Evolutionary conservation across 1,284 basidiomycete genomes (phyloP), one percentile per base, ranked within the genome.

Genomic region (Anthracocystis walkeri): DNA sequence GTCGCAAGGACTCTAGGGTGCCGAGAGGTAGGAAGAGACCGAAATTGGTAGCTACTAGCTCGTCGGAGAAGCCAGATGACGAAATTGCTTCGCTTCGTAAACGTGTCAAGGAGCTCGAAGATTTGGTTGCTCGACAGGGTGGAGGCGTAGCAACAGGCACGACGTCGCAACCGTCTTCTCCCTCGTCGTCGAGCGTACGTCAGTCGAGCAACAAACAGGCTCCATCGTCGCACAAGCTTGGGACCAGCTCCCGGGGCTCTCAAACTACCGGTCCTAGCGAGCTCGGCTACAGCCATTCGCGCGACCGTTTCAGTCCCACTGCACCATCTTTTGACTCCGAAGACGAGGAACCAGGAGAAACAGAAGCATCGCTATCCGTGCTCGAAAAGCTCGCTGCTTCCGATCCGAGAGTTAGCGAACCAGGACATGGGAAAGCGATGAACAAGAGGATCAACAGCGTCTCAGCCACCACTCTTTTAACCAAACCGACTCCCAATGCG

Each of bases 11-110:
- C 33, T 25, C 65, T 3, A 58, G 77, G 31, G 55, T 80, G 6
- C 73, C 76, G 0, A 41, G 78, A n/a, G 78, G 78, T 4, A 58
- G 77, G 14, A 80, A 78, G 58, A 59, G 78, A 8, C 65, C 65
- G 18, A 74, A 66, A 41, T 33, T 55, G 6, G 65, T 50, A 3
- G 8, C 38, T 14, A 23, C 55, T 20, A 40, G 20, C 31, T 58
- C 60, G 7, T 60, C 59, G 8, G 49, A 70, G 23, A 57, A 58
- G 7, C 40, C 56, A 5, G 48, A 66, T 16, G 66, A 74, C 29
- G 73, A 74, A 51, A 44, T 74, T 16, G 57, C 67, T 10, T 40
- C 54, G 4, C 64, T 78, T 14, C 72, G 67, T 53, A 62, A 62
- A 41, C 62, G 71, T 12, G 60, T 73, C 57, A 59, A 58, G 38